Percentiles rank a stretch among this genome's conserved stretches.
Evolutionary conservation across 2,329 filamentous ascomycete genomes (phyloP).

Genomic region (Achaetomium macrosporum): DNA sequence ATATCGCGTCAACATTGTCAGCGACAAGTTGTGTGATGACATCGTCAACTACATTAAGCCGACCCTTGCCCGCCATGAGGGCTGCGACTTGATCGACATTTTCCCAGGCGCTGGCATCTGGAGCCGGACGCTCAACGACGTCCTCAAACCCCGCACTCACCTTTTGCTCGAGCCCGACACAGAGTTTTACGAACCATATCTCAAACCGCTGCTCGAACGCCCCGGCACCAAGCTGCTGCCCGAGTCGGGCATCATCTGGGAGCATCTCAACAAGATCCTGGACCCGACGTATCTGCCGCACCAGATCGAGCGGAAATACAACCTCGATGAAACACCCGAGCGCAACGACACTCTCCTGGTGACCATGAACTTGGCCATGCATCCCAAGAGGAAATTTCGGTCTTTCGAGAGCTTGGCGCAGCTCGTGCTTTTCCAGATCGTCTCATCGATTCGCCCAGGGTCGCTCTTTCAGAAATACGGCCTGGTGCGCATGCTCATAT

Average conservation of each 20-base stretch:
- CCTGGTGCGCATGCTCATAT: conserved; percentile 71
- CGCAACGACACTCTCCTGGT: conserved; percentile 71
- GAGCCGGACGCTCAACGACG: conserved; percentile 69
- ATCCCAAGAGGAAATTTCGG: conserved; percentile 44
- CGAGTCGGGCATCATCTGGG: conserved; percentile 54
- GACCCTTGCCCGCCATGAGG: conserved; percentile 62
- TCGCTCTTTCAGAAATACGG: conserved; percentile 69
- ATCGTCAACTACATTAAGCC: conserved; percentile 62
- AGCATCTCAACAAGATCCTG: conserved; percentile 52
- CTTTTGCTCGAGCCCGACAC: conserved; percentile 71
- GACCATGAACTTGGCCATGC: conserved; percentile 58
- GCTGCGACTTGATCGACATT: conserved; percentile 82
- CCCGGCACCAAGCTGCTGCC: conserved; percentile 46
- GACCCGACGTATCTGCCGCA: conserved; percentile 46
- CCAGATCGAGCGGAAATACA: conserved; percentile 40
- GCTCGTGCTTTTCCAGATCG: conserved; percentile 57
- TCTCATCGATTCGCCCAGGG: conserved; percentile 51
- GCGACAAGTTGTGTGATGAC: conserved; percentile 56
- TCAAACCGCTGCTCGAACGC: conserved; percentile 50
- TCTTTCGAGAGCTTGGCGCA: conserved; percentile 51
- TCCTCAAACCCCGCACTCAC: conserved; percentile 73
- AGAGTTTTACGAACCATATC: conserved; percentile 52
- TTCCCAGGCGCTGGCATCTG: conserved; percentile 76
- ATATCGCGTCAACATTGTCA: conserved; percentile 44
- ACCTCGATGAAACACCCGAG: conserved; percentile 36